phyloP scores from a whole-genome alignment of 257 asterid genomes.

The Ocimum tenuiflorum region DNA sequence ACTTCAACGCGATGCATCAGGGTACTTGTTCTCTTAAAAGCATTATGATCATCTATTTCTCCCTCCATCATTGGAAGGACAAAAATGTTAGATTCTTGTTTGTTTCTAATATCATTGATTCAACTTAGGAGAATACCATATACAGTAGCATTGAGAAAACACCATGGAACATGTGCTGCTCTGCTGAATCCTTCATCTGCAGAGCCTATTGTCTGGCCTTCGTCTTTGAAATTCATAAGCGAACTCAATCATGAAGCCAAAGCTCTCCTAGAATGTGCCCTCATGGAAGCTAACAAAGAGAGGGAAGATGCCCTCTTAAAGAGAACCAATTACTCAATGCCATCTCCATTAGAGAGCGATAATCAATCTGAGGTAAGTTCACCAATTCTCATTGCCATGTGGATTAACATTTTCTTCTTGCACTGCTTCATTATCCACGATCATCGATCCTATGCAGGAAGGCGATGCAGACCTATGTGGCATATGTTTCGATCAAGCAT shows the following conservation, averaged over 20 bases:
- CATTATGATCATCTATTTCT: background rate
- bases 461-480: slow-evolving; percentile 45
- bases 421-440: too few species aligned
- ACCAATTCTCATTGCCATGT: background rate
- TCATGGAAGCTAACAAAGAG: slow-evolving; percentile 72
- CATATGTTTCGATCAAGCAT: slow-evolving; percentile 82
- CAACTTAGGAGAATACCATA: slow-evolving; percentile 76
- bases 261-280: slow-evolving; percentile 56
- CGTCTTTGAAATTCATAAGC: slow-evolving; percentile 73
- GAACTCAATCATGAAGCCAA: slow-evolving; percentile 80
- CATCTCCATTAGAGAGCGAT: slow-evolving; percentile 50
- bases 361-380: slow-evolving; percentile 58
- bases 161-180: slow-evolving; percentile 76
- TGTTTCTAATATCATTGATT: background rate
- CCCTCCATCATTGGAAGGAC: background rate
- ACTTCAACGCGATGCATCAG: slow-evolving; percentile 63
- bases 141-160: slow-evolving; percentile 58
- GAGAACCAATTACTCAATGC: slow-evolving; percentile 31
- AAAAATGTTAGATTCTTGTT: background rate
- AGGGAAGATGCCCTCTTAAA: slow-evolving; percentile 59
- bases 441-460: too few species aligned
- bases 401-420: background rate
- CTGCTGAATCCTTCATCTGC: slow-evolving; percentile 83
- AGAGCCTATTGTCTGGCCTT: slow-evolving; percentile 97
- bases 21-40: slow-evolving; percentile 31